Conservation (phyloP, 345 rosid species). For the Citrus glauca region DNA sequence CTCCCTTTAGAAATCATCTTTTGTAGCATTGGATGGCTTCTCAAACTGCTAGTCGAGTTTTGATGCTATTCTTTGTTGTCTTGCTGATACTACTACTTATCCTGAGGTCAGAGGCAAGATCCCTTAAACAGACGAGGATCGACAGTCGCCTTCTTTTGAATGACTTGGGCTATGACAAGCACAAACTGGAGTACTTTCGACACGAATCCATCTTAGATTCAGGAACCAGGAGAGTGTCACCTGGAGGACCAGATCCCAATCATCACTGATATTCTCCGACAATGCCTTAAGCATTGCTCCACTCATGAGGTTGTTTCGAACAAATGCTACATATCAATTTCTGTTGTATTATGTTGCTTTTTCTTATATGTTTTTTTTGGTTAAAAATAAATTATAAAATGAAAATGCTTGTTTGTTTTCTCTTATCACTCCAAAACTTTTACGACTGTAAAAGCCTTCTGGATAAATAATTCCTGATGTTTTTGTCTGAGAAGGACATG, state of each 20-base stretch:
- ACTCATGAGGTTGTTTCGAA: not conserved
- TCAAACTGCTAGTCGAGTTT: not conserved
- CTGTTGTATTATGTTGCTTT: not conserved
- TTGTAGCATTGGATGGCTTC: conserved; percentile 12
- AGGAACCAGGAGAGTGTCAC: conserved; percentile 17
- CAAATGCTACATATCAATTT: not conserved
- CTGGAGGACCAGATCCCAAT: conserved; percentile 42
- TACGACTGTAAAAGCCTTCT: not conserved
- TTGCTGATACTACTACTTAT: conserved; percentile 14
- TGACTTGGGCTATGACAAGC: conserved; percentile 18
- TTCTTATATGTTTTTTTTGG: not conserved
- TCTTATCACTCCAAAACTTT: not conserved
- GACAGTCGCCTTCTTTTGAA: conserved; percentile 21
- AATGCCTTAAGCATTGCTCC: not conserved
- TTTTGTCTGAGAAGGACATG: not conserved
- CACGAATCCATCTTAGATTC: conserved; percentile 5
- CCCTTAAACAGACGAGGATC: not conserved
- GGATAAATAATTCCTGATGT: too few relatives aligned
- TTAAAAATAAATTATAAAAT: not conserved
- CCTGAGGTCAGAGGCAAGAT: conserved; percentile 13
- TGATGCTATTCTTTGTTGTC: not conserved
- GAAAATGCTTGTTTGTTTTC: not conserved
- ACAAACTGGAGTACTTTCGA: conserved; percentile 4
- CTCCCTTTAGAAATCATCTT: not conserved
- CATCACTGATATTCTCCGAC: conserved; percentile 25